phyloP scores from a whole-genome alignment of 306 rosid genomes.

The Vigna mungo region DNA sequence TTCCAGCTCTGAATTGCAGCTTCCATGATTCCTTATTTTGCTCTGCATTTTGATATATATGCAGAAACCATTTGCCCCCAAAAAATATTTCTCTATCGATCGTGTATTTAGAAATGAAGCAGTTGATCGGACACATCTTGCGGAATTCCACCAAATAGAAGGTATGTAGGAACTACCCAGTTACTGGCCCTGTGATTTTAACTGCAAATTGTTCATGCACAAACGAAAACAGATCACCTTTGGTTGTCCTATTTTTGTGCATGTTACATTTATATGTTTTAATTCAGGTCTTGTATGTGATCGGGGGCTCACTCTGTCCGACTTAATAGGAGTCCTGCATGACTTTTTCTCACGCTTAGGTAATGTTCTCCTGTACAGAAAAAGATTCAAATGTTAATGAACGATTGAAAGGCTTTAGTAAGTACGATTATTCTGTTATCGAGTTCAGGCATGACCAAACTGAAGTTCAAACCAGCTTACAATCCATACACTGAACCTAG shows the following conservation, averaged over 20 bases:
- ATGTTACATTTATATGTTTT: slow-evolving; percentile 22
- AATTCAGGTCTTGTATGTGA: slow-evolving; percentile 87
- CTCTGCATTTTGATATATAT: slow-evolving; percentile 39
- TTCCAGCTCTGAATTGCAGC: slow-evolving; percentile 18
- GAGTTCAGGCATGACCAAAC: slow-evolving; percentile 81
- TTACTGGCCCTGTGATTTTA: slow-evolving; percentile 6
- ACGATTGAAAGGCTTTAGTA: not conserved
- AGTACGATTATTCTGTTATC: slow-evolving; percentile 18
- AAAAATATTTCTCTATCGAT: slow-evolving; percentile 92
- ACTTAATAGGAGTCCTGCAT: slow-evolving; percentile 84
- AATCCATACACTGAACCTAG: slow-evolving; percentile 98
- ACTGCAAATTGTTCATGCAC: slow-evolving; percentile 21
- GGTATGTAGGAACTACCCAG: slow-evolving; percentile 56
- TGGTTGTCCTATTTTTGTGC: slow-evolving; percentile 20
- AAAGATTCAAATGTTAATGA: slow-evolving; percentile 6
- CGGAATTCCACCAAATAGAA: slow-evolving; percentile 99
- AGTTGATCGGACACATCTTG: slow-evolving; percentile 97
- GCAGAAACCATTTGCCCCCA: slow-evolving; percentile 86
- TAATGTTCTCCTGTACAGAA: slow-evolving; percentile 44
- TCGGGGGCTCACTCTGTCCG: slow-evolving; percentile 84
- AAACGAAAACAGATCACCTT: slow-evolving; percentile 11
- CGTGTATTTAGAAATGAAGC: slow-evolving; percentile 99
- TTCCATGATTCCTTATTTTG: not conserved
- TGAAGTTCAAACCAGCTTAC: slow-evolving; percentile 93
- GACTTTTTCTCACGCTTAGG: slow-evolving; percentile 93